Conservation (phyloP, 495 filamentous ascomycete species). For the Podospora pseudocomata region DNA sequence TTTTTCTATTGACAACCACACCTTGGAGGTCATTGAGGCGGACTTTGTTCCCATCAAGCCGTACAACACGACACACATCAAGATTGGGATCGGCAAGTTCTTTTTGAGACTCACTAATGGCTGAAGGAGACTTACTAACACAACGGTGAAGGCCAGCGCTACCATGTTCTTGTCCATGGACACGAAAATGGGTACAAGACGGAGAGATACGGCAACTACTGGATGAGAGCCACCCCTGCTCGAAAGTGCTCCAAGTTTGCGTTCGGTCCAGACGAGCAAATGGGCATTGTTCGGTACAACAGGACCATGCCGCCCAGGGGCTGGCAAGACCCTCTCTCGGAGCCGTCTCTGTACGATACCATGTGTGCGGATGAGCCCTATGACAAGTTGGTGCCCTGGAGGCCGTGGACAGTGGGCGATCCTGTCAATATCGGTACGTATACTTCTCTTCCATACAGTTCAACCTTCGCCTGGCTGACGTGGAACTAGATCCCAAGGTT, state of each 20-base stretch:
- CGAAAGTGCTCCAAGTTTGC: constrained; percentile 6
- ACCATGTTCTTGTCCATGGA: constrained; percentile 59
- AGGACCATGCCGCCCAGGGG: neutral
- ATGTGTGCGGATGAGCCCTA: constrained; percentile 19
- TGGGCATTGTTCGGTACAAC: constrained; percentile 20
- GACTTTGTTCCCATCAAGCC: constrained; percentile 51
- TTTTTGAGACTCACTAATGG: neutral
- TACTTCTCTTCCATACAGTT: neutral
- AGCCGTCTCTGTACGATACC: constrained; percentile 13
- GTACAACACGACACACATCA: constrained; percentile 36
- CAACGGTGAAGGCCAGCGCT: constrained; percentile 47
- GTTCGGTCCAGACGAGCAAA: constrained; percentile 17
- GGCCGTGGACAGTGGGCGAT: constrained; percentile 13
- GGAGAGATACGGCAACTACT: constrained; percentile 13
- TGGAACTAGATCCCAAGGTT: neutral
- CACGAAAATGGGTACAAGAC: constrained; percentile 23
- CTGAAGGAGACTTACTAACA: neutral
- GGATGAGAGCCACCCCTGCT: constrained; percentile 13
- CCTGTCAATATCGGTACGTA: constrained; percentile 17
- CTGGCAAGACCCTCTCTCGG: constrained; percentile 15
- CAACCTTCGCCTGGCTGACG: no score
- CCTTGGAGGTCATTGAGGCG: constrained; percentile 43
- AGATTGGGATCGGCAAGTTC: constrained; percentile 51
- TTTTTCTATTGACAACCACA: constrained; percentile 46
- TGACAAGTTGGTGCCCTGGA: constrained; percentile 9